These are phyloP conservation scores for Lachancea dasiensis DNA, from an alignment of 805 yeast genomes.

Conservation along the genomic window DNA sequence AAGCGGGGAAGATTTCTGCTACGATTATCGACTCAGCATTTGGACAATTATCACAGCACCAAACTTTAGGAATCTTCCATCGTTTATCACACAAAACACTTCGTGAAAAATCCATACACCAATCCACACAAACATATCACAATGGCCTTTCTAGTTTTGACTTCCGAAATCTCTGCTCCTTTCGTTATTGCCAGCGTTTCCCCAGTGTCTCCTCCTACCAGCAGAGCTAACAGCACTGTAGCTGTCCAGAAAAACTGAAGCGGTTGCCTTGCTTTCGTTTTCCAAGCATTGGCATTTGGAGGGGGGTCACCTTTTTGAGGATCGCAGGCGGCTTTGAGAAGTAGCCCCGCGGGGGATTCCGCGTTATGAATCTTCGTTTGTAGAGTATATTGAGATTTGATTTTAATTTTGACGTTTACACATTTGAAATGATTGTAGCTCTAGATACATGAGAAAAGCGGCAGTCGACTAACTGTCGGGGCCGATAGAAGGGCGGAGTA, in stretches of 20 bases:
- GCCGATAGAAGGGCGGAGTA: background rate
- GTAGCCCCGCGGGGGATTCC: background rate
- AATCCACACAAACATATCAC: background rate
- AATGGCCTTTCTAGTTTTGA: slow-evolving; percentile 45
- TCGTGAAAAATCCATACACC: too few species aligned
- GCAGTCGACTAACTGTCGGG: too few species aligned
- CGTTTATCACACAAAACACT: too few species aligned
- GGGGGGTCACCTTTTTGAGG: background rate
- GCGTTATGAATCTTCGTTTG: too few species aligned
- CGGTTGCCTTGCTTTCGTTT: too few species aligned
- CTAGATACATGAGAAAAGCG: too few species aligned
- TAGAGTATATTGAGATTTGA: background rate
- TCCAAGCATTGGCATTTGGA: too few species aligned
- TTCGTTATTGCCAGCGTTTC: slow-evolving; percentile 60
- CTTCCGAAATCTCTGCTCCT: slow-evolving; percentile 54
- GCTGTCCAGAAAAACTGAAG: slow-evolving; percentile 9
- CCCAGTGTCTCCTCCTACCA: slow-evolving; percentile 41
- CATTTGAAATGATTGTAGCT: too few species aligned
- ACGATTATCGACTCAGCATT: too few species aligned
- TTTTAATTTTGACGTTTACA: too few species aligned
- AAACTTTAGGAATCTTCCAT: background rate
- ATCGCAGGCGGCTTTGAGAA: slow-evolving; percentile 5
- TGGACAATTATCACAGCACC: too few species aligned
- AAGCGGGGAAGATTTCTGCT: too few species aligned
- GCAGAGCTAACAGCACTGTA: slow-evolving; percentile 28